phyloP scores from a whole-genome alignment of 2,329 filamentous ascomycete species.

The Mycosphaerella sp. region DNA sequence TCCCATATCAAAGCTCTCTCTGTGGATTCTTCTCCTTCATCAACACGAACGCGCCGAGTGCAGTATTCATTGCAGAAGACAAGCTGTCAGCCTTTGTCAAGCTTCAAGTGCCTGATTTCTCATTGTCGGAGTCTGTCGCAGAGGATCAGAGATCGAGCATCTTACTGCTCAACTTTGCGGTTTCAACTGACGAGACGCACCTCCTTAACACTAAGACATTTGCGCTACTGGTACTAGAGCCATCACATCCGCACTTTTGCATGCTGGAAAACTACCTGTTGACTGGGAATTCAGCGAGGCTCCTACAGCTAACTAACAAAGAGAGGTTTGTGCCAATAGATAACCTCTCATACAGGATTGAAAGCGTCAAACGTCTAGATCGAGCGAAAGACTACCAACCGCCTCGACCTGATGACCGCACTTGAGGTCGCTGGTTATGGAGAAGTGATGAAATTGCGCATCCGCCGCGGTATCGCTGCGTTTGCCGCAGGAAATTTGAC shows the following conservation, averaged over 20 bases:
- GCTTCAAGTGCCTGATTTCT: slow-evolving; percentile 9
- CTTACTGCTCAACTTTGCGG: slow-evolving; percentile 4
- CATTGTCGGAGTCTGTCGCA: not conserved
- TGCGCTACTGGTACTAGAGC: slow-evolving; percentile 10
- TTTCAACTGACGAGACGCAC: slow-evolving; percentile 8
- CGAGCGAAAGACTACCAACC: slow-evolving; percentile 1
- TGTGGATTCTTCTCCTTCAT: slow-evolving; percentile 56
- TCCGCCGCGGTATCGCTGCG: slow-evolving; percentile 16
- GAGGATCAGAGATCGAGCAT: not conserved
- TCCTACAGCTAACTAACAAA: not conserved
- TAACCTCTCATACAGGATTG: slow-evolving; percentile 1
- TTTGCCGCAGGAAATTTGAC: slow-evolving; percentile 16
- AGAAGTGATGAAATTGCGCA: slow-evolving; percentile 16
- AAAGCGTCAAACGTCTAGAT: slow-evolving; percentile 1
- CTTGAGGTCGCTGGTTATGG: slow-evolving; percentile 14
- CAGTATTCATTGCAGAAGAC: slow-evolving; percentile 6
- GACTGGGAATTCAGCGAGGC: slow-evolving; percentile 1
- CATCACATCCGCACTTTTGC: slow-evolving; percentile 7
- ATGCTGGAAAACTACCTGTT: not conserved
- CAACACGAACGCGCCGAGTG: slow-evolving; percentile 33
- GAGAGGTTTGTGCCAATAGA: slow-evolving; percentile 4
- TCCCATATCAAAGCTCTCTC: no score
- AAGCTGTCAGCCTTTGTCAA: slow-evolving; percentile 10
- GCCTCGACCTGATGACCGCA: slow-evolving; percentile 7
- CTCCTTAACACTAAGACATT: slow-evolving; percentile 8